A percentile compares a stretch with the other conserved stretches of the same genome.
Evolutionary conservation across 2,329 filamentous ascomycete species (phyloP).

Genomic region (Niveomyces coronatus): DNA sequence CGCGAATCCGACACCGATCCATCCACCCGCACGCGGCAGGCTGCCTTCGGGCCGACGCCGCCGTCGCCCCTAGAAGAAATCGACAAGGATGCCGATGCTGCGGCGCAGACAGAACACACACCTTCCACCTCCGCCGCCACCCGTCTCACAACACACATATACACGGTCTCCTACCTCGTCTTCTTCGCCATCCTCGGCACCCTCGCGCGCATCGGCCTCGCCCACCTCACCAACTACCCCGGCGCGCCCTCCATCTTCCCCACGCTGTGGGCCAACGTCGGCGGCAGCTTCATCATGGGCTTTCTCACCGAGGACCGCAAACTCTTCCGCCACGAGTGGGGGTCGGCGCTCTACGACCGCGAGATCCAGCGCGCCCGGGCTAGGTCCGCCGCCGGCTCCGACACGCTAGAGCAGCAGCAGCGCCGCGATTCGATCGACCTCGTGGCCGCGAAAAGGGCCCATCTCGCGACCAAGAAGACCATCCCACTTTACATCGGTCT

Average conservation of each 20-base stretch:
- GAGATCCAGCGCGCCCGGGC: conserved; percentile 22
- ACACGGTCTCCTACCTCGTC: conserved; percentile 71
- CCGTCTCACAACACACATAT: conserved; percentile 45
- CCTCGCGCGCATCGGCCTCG: conserved; percentile 68
- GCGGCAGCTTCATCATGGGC: conserved; percentile 72
- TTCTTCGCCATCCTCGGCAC: conserved; percentile 81
- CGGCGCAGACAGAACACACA: too few relatives aligned
- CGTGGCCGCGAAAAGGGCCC: conserved; percentile 42
- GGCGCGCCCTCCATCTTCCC: conserved; percentile 64
- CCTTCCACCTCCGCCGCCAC: too few relatives aligned
- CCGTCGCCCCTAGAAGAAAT: too few relatives aligned
- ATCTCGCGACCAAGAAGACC: conserved; percentile 64
- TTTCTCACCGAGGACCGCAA: conserved; percentile 71
- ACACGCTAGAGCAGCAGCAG: too few relatives aligned
- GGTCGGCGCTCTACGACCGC: conserved; percentile 30
- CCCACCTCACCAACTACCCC: conserved; percentile 70
- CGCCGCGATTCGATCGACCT: conserved; percentile 22
- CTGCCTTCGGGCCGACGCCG: too few relatives aligned
- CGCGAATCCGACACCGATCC: too few relatives aligned
- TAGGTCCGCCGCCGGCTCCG: conserved; percentile 26
- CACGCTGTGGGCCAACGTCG: conserved; percentile 81
- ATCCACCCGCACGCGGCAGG: too few relatives aligned
- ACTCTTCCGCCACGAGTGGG: conserved; percentile 63
- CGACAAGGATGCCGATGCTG: too few relatives aligned
- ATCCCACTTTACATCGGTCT: conserved; percentile 83